Base-by-base conservation (phyloP, 768 basidiomycete species). In the Amanita subjunquillea region DNA sequence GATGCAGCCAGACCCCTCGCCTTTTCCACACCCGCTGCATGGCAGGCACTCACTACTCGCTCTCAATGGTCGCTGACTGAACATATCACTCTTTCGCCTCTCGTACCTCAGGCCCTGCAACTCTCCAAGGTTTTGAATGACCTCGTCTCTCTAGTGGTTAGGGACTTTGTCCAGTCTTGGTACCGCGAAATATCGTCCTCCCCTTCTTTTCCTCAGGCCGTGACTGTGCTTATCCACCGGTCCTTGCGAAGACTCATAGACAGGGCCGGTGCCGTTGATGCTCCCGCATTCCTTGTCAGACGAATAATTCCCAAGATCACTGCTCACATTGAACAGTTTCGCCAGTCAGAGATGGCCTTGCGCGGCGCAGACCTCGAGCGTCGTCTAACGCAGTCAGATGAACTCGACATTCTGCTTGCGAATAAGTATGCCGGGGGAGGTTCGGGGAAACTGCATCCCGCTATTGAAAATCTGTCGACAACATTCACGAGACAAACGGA, bases 11-110 rank as follows among this genome's bases (percentile, higher is more conserved):
- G 81, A 34, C 89, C 89, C 0, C 74, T 93, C 45, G 77, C 80
- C 2, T 95, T 96, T 71, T 90, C 91, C 3, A 91, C 91, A 2
- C 90, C 91, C 23, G 91, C 93, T 53, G 93, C 92, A 30, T 96
- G 93, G 93, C 89, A 93, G 61, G 91, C 85, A 0, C 87, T 91
- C 44, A 73, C 89, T 48, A 91, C 80, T 42, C 82, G 92, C 30
- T 89, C 89, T n/a, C 82, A 87, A 65, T 95, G 92, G 93, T 88
- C 88, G 3, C 80, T 85, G 58, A 79, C 74, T 53, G 69, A 81
- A 3, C 80, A 85, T 0, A 82, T 83, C 60, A 71, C 79, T n/a
- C 72, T 86, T 17, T 75, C 85, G 1, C 78, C 83, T 6, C 67
- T 93, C 17, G 76, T 76, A 58, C 83, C 85, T 27, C 72, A 79